Conservation (phyloP, 2,329 filamentous ascomycete species). For the Microsporum ferrugineum region DNA sequence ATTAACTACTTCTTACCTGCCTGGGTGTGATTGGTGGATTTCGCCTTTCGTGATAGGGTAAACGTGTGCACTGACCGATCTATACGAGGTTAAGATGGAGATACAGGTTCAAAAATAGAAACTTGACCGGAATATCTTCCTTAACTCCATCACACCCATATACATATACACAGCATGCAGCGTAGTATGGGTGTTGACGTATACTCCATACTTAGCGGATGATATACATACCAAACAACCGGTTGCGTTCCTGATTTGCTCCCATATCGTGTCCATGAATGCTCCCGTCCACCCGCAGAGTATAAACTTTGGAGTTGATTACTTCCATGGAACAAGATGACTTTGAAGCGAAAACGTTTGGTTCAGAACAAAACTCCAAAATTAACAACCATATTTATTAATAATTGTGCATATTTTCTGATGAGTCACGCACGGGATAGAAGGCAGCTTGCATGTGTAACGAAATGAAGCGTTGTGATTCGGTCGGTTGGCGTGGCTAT, state of each 20-base stretch:
- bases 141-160: not conserved
- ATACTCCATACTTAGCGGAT: not conserved
- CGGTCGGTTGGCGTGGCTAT: not conserved
- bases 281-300: not conserved
- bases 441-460: slow-evolving; percentile 3
- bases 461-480: not conserved
- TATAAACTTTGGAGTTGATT: not conserved
- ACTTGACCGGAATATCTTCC: not conserved
- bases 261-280: not conserved
- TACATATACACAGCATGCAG: not conserved
- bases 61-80: not conserved
- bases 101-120: not conserved
- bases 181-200: not conserved
- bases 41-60: not conserved
- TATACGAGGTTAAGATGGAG: not conserved
- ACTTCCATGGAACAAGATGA: not conserved
- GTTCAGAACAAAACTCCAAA: not conserved
- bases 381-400: slow-evolving; percentile 3
- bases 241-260: not conserved
- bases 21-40: not conserved
- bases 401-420: slow-evolving; percentile 5
- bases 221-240: not conserved
- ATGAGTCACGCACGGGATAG: slow-evolving; percentile 3
- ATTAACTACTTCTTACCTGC: not conserved
- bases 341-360: not conserved